phyloP scores from a whole-genome alignment of 805 yeast genomes.

The Saccharomycopsis amapae region DNA sequence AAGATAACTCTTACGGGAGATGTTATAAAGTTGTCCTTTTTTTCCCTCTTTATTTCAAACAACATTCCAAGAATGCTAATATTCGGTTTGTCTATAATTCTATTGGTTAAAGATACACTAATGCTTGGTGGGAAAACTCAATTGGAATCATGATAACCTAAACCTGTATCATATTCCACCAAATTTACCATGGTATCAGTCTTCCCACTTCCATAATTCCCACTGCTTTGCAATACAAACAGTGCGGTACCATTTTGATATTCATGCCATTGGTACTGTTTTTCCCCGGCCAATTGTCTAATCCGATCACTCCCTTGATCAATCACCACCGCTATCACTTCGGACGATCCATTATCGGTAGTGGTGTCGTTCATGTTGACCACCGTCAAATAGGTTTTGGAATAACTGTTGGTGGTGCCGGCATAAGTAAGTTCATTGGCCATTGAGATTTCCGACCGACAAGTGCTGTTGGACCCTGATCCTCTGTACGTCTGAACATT shows the following conservation, averaged over 20 bases:
- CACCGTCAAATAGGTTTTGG: not conserved
- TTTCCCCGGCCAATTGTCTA: not conserved
- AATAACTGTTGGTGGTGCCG: not conserved
- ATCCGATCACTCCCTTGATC: not conserved
- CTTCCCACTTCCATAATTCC: conserved; percentile 34
- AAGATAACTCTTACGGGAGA: no score
- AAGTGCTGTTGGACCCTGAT: not conserved
- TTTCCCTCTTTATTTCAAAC: no score
- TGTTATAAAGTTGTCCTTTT: no score
- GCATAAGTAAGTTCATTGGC: not conserved
- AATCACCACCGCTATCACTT: not conserved
- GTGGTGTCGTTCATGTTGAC: not conserved
- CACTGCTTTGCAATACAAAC: conserved; percentile 29
- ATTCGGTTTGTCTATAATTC: no score
- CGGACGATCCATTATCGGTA: not conserved
- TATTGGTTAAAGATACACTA: no score
- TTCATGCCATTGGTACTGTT: not conserved
- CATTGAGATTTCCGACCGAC: not conserved
- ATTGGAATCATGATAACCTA: conserved; percentile 21
- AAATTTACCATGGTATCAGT: conserved; percentile 9
- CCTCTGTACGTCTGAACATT: not conserved
- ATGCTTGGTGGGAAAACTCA: no score
- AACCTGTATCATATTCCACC: not conserved
- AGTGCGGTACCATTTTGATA: conserved; percentile 36
- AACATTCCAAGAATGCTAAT: no score